Base-by-base conservation (phyloP, 306 rosid species). In the Cajanus cajan region DNA sequence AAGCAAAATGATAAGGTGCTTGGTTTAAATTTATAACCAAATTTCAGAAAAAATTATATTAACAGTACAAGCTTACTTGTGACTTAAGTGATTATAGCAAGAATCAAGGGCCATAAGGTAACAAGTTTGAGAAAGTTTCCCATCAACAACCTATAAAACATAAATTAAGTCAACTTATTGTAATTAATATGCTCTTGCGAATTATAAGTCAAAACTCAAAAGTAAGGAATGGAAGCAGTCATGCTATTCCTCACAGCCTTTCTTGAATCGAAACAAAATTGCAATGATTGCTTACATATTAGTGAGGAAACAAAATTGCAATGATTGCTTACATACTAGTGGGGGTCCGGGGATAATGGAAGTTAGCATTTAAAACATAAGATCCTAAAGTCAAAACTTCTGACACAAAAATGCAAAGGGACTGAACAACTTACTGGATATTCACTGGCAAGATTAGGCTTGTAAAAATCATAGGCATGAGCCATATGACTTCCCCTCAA, bases 361-460 rank as follows among this genome's bases (percentile, higher is more conserved):
- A 36, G 50, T 43, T 15, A 24, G 36, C 44, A 55, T 43, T 55
- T 45, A 55, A 69, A 67, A 24, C 33, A 76, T 44, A 36, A 55
- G 41, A 61, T 48, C 58, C 25, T 31, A 6, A 37, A 48, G 39
- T 63, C 25, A 51, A 22, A 36, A 50, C 25, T 48, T 15, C 6
- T 67, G 58, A 66, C 25, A 24, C 43, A 81, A 39, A 52, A 24
- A 22, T 57, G 67, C 24, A 33, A 50, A 68, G 73, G 52, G 39
- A 61, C 45, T 28, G 45, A 57, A 68, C 37, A 65, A 36, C 71
- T 76, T 93, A 91, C 98, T 65, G 98, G 98, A 86, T 93, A 93
- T 91, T 93, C 98, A 74, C 97, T 91, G n/a, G 98, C 98, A 68
- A 93, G 93, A 83, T 93, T 84, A 50, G 98, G 98, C 90, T 93